These are phyloP conservation scores for Hordeum marinum DNA, from an alignment of 176 grass and related monocot species.

Conservation along the genomic window DNA sequence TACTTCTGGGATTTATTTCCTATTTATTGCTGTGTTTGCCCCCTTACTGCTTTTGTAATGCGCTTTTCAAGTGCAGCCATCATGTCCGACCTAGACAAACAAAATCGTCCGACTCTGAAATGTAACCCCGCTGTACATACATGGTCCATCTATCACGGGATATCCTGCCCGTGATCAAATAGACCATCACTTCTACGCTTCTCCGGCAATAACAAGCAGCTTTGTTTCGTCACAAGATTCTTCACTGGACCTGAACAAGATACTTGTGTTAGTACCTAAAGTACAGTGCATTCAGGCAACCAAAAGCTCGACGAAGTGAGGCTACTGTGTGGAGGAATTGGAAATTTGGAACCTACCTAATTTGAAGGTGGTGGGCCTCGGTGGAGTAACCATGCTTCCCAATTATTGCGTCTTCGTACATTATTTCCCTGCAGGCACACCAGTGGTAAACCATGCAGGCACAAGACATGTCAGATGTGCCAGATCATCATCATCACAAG, in stretches of 20 bases:
- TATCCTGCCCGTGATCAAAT: neutral
- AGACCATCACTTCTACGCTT: neutral
- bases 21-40: constrained; percentile 26
- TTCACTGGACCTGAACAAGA: neutral
- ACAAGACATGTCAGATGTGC: neutral
- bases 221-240: neutral
- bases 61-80: constrained; percentile 8
- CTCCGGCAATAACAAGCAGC: neutral
- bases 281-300: neutral
- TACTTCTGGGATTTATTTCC: constrained; percentile 28
- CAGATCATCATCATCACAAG: neutral
- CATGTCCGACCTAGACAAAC: constrained; percentile 34
- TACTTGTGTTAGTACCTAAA: neutral
- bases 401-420: constrained; percentile 60
- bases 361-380: constrained; percentile 2
- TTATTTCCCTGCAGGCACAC: constrained; percentile 47
- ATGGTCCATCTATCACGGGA: neutral
- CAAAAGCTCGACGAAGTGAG: neutral
- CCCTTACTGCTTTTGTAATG: constrained; percentile 20
- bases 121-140: constrained; percentile 24
- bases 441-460: neutral
- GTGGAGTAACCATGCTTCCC: constrained; percentile 61
- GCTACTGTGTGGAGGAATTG: neutral
- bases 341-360: constrained; percentile 25
- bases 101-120: constrained; percentile 28